Percentiles rank a stretch among this genome's conserved stretches.
These are phyloP conservation scores for Acephala macrosclerotiorum DNA, from an alignment of 2,329 filamentous ascomycete species.

Conservation along the genomic window DNA sequence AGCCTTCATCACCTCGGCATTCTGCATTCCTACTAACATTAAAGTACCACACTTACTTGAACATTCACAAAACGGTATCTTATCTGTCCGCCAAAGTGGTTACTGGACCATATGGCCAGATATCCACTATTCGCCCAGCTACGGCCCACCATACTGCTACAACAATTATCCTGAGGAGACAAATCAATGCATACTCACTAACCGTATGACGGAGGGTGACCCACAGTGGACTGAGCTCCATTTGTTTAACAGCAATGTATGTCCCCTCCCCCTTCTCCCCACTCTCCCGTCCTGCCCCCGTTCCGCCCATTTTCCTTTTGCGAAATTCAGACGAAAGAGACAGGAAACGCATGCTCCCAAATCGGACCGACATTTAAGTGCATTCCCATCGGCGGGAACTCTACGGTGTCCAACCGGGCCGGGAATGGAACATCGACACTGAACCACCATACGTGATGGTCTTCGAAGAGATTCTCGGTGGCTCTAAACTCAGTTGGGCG, in stretches of 20 bases:
- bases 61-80: neutral
- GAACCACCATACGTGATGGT: slow-evolving; percentile 1
- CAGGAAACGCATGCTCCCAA: no score
- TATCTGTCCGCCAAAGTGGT: neutral
- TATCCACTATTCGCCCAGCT: neutral
- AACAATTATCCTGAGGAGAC: neutral
- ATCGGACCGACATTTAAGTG: no score
- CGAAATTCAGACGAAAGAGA: no score
- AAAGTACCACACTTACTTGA: neutral
- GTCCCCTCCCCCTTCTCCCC: no score
- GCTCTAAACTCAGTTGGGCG: neutral
- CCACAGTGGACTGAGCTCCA: neutral
- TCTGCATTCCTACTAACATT: neutral
- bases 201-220: neutral
- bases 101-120: neutral
- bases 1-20: neutral
- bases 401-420: neutral
- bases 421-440: neutral
- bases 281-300: no score
- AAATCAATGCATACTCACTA: slow-evolving; percentile 8
- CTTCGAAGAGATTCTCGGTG: neutral
- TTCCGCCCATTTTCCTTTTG: no score
- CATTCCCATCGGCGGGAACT: neutral
- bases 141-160: neutral
- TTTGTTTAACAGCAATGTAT: slow-evolving; percentile 6